Evolutionary conservation across 371 early-diverging fungal genomes (phyloP).

Genomic region (Gilbertella persicaria): DNA sequence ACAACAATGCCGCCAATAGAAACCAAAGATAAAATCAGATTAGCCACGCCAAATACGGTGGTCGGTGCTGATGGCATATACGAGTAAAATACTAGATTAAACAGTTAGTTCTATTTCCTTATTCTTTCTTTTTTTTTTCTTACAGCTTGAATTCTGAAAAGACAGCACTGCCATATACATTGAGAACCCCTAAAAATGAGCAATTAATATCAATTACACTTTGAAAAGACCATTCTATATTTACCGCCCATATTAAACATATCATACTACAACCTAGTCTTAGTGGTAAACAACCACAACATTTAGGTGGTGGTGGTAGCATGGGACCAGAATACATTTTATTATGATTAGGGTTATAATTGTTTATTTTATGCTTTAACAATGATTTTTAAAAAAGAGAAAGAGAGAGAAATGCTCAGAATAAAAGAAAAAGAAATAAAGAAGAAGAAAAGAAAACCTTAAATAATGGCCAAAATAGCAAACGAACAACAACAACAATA

Average conservation of each 20-base stretch:
- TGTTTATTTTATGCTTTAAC: too few species aligned
- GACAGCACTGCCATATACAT: conserved; percentile 37
- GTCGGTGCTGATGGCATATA: conserved; percentile 21
- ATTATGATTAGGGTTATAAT: too few species aligned
- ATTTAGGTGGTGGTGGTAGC: conserved; percentile 11
- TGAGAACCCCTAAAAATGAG: conserved; percentile 21
- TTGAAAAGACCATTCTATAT: not conserved
- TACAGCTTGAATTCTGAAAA: conserved; percentile 34
- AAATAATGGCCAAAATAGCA: conserved; percentile 5
- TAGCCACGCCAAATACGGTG: conserved; percentile 26
- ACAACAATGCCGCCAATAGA: conserved; percentile 25
- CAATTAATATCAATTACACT: not conserved
- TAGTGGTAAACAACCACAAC: conserved; percentile 30
- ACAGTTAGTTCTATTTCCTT: not conserved
- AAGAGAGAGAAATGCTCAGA: conserved; percentile 2
- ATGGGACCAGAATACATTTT: conserved; percentile 20
- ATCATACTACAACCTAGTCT: conserved; percentile 26
- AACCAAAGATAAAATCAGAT: conserved; percentile 27
- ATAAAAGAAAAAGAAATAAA: conserved; percentile 2
- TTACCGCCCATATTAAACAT: conserved; percentile 40
- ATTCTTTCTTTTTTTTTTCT: not conserved
- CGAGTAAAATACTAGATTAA: conserved; percentile 29
- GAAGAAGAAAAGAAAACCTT: not conserved
- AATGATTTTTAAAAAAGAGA: not conserved
- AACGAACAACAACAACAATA: conserved; percentile 15